Conservation (phyloP, 2,329 filamentous ascomycete genomes). For the Endothia cerciana region DNA sequence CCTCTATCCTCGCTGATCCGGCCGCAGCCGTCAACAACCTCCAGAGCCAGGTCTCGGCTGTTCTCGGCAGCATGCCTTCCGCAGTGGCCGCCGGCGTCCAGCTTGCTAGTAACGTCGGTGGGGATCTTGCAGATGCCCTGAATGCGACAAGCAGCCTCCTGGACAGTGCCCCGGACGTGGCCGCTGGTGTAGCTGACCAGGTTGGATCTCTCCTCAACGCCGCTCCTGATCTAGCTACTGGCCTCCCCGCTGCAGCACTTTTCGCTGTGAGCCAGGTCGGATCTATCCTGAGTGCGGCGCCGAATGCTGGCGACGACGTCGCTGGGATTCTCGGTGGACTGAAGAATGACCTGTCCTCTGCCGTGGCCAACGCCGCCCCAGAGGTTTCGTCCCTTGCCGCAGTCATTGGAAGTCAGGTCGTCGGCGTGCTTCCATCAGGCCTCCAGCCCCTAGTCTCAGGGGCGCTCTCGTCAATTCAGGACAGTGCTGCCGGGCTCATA, state of each 20-base stretch:
- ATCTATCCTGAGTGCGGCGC: conserved; percentile 17
- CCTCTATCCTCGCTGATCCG: conserved; percentile 23
- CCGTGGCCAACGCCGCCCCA: conserved; percentile 20
- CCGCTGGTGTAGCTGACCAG: conserved; percentile 24
- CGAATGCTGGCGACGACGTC: conserved; percentile 7
- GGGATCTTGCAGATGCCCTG: conserved; percentile 23
- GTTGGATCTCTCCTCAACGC: conserved; percentile 26
- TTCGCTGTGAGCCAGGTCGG: conserved; percentile 24
- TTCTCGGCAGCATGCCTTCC: conserved; percentile 26
- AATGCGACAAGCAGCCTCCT: conserved; percentile 23
- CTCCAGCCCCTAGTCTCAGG: conserved; percentile 22
- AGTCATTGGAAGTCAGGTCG: conserved; percentile 19
- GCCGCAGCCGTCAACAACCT: conserved; percentile 21
- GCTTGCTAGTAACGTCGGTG: conserved; percentile 26
- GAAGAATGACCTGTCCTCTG: conserved; percentile 21
- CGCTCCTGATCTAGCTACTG: conserved; percentile 27
- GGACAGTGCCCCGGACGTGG: conserved; percentile 21
- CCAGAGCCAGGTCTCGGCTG: conserved; percentile 23
- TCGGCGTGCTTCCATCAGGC: conserved; percentile 20
- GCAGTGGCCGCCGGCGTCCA: conserved; percentile 27
- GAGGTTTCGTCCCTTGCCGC: conserved; percentile 25
- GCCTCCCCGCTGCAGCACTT: conserved; percentile 27
- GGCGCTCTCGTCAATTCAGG: conserved; percentile 22
- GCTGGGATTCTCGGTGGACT: conserved; percentile 15
- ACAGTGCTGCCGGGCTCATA: background rate